Conservation (phyloP, 495 filamentous ascomycete genomes). For the Podospora pseudoanserina region DNA sequence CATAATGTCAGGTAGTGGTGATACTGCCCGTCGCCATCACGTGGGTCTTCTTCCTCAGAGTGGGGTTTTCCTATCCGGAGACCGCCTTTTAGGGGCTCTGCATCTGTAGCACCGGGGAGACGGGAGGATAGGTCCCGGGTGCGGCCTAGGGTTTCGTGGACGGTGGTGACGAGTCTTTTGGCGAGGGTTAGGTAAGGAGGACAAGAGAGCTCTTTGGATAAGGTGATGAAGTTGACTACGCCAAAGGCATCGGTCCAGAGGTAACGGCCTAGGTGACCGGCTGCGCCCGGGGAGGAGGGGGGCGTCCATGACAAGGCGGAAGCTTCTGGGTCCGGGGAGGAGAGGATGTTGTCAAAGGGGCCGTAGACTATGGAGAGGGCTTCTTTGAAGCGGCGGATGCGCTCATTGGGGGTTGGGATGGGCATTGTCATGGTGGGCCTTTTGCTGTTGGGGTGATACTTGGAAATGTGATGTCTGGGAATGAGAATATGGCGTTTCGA, state of each 20-base stretch:
- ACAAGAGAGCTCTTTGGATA: slow-evolving; percentile 44
- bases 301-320: slow-evolving; percentile 29
- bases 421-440: slow-evolving; percentile 17
- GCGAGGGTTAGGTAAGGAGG: slow-evolving; percentile 53
- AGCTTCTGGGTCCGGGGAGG: slow-evolving; percentile 6
- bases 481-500: not conserved
- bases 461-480: not conserved
- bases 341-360: slow-evolving; percentile 30
- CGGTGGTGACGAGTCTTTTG: slow-evolving; percentile 46
- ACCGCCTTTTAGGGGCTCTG: slow-evolving; percentile 55
- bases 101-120: slow-evolving; percentile 53
- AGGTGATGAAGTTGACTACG: slow-evolving; percentile 63
- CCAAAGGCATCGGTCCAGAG: slow-evolving; percentile 69
- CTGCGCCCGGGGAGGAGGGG: slow-evolving; percentile 42
- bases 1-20: slow-evolving; percentile 67
- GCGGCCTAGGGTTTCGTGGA: slow-evolving; percentile 55
- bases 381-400: slow-evolving; percentile 32
- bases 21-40: slow-evolving; percentile 63
- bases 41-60: slow-evolving; percentile 34
- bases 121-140: slow-evolving; percentile 49
- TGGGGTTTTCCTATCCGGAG: slow-evolving; percentile 61
- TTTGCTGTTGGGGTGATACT: not conserved
- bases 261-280: slow-evolving; percentile 64
- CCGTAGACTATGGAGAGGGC: slow-evolving; percentile 45
- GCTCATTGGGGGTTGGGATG: slow-evolving; percentile 9